Conservation (phyloP, 495 filamentous ascomycete species). For the Tuber borchii region DNA sequence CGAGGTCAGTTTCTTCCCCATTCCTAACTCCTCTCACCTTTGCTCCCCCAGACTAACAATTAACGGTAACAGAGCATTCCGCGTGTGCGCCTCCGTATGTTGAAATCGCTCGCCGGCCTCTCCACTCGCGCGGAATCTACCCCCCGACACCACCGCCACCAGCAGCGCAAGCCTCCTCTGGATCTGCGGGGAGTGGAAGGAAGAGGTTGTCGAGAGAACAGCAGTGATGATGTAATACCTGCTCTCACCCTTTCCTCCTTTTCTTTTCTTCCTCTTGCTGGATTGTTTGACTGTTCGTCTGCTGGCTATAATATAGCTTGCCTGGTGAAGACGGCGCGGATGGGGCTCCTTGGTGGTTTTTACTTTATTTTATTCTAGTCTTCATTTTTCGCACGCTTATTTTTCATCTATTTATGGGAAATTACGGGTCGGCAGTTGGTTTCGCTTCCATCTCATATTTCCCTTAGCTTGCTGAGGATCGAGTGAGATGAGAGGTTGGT, state of each 20-base stretch:
- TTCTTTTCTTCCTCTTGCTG: neutral
- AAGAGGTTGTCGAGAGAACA: neutral
- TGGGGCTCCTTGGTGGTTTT: neutral
- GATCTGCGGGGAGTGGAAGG: neutral
- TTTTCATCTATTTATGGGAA: neutral
- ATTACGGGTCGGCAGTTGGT: neutral
- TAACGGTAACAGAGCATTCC: slow-evolving; percentile 35
- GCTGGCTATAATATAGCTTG: neutral
- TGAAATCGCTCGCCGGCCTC: slow-evolving; percentile 39
- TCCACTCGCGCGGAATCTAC: slow-evolving; percentile 5
- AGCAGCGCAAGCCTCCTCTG: neutral
- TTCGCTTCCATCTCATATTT: neutral
- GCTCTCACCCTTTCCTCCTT: neutral
- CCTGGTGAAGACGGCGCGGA: neutral
- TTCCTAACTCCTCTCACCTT: slow-evolving; percentile 3
- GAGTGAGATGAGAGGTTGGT: neutral
- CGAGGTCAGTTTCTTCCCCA: slow-evolving; percentile 26
- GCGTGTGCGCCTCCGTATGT: slow-evolving; percentile 42
- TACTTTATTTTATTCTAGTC: too few species aligned
- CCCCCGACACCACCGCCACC: neutral
- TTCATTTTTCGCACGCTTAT: too few species aligned
- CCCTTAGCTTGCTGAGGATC: neutral
- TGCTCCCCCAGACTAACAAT: slow-evolving; percentile 1
- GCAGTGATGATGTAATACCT: neutral
- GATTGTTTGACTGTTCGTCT: neutral